Base-by-base conservation (phyloP, 805 yeast species). In the Wickerhamiella azymoides region DNA sequence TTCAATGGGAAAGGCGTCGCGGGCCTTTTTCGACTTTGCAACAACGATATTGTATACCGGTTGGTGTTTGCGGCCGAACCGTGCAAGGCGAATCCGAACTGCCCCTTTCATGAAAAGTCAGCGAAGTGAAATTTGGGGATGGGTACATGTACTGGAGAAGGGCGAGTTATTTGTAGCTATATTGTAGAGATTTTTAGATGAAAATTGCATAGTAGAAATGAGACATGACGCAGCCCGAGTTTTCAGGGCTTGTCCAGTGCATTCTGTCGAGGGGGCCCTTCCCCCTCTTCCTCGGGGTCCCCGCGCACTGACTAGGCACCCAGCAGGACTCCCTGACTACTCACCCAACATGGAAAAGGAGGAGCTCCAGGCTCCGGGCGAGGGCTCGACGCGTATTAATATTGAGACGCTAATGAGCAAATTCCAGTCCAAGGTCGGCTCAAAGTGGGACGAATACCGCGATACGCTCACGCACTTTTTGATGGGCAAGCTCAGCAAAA, bases 41-140 rank as follows among this genome's bases (percentile, higher is more conserved):
- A 89, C 96, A 11, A 89, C 96, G 45, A 92, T 86, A 64, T 92
- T 92, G 68, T 85, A 92, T 2, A 82, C 69, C 0, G 98, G 98
- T 50, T 76, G 79, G 62, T 80, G 80, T 55, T 72, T 79, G 62
- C 96, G 77, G 30, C 98, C 98, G 65, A 89, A 86, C 52, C 96
- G 72, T 41, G 96, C 94, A 48, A 92, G 70, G 60, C 97, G 76
- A 58, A 92, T 85, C 63, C 92, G 77, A 27, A 88, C 84, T 27
- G 81, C 69, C 33, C 89, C 86, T 54, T 77, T 77, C 72, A 73
- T 74, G n/a, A 18, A 41, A 33, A 32, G 35, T 30, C 24, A 21
- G 24, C 24, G 24, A 11, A 28, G 33, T 11, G 14, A n/a, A 28
- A 13, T 28, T 11, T 16, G 24, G 24, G 24, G 24, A 21, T 21